phyloP scores from a whole-genome alignment of 345 rosid species.

The Hibiscus tridactylites region DNA sequence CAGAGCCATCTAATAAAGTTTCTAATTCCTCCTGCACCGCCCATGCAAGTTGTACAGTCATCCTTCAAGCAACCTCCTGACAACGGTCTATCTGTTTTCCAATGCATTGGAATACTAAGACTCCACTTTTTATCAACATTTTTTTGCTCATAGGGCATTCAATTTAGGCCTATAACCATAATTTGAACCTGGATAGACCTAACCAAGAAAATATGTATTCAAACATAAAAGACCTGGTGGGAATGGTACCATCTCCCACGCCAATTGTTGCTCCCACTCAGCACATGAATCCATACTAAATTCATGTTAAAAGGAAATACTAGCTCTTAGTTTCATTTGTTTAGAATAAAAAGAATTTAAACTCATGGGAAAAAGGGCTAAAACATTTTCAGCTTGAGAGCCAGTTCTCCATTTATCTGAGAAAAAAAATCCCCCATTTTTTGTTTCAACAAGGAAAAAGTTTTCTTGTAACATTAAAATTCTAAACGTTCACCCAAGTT shows the following conservation, averaged over 20 bases:
- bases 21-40: conserved; percentile 98
- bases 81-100: conserved; percentile 48
- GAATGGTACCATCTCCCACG: not conserved
- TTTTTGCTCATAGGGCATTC: conserved; percentile 15
- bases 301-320: not conserved
- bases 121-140: conserved; percentile 27
- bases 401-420: conserved; percentile 2
- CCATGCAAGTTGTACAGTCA: conserved; percentile 66
- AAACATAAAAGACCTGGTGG: conserved; percentile 3
- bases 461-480: not conserved
- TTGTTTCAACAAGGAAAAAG: not conserved
- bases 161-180: conserved; percentile 30
- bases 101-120: conserved; percentile 60
- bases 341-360: not conserved
- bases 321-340: not conserved
- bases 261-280: not conserved
- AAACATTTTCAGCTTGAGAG: not conserved
- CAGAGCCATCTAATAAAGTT: conserved; percentile 77
- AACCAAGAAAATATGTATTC: conserved; percentile 8
- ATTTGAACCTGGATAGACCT: conserved; percentile 11
- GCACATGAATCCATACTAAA: not conserved
- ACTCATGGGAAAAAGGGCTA: not conserved
- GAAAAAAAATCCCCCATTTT: not conserved
- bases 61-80: conserved; percentile 68
- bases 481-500: not conserved